These are phyloP conservation scores for Fraxinus velutina DNA, from an alignment of 305 asterid species.

Conservation along the genomic window DNA sequence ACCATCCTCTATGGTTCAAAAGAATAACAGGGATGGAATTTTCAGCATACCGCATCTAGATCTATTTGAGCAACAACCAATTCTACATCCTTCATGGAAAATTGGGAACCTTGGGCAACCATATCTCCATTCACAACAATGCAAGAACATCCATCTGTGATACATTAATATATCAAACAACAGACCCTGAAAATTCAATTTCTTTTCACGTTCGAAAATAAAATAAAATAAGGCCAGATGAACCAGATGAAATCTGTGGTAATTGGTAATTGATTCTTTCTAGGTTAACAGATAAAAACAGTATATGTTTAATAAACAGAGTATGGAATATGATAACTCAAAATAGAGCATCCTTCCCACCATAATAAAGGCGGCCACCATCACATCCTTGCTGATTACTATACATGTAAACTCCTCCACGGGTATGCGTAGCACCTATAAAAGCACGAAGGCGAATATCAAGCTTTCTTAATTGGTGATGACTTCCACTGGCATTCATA, in stretches of 20 bases:
- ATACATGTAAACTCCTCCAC: conserved; percentile 97
- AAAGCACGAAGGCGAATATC: conserved; percentile 89
- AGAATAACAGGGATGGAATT: conserved; percentile 15
- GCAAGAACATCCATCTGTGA: conserved; percentile 92
- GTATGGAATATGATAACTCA: not conserved
- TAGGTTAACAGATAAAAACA: conserved; percentile 17
- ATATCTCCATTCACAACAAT: conserved; percentile 91
- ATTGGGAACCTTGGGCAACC: conserved; percentile 95
- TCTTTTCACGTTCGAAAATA: not conserved
- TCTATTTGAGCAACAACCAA: conserved; percentile 91
- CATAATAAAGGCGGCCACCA: conserved; percentile 94
- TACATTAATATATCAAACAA: conserved; percentile 18
- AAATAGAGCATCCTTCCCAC: conserved; percentile 36
- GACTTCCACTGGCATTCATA: conserved; percentile 98
- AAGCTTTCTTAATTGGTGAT: conserved; percentile 92
- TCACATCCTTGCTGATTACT: conserved; percentile 98
- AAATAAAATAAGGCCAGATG: not conserved
- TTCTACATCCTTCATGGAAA: conserved; percentile 91
- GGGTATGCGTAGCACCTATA: conserved; percentile 89
- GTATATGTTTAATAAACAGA: not conserved
- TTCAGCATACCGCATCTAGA: conserved; percentile 79
- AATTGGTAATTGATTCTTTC: not conserved
- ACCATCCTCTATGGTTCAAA: conserved; percentile 13
- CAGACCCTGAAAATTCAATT: conserved; percentile 19
- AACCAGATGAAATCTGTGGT: not conserved